Percentiles rank a stretch among this genome's conserved stretches.
phyloP scores from a whole-genome alignment of 192 early-diverging fungal genomes.

The Backusella liffmaniae region DNA sequence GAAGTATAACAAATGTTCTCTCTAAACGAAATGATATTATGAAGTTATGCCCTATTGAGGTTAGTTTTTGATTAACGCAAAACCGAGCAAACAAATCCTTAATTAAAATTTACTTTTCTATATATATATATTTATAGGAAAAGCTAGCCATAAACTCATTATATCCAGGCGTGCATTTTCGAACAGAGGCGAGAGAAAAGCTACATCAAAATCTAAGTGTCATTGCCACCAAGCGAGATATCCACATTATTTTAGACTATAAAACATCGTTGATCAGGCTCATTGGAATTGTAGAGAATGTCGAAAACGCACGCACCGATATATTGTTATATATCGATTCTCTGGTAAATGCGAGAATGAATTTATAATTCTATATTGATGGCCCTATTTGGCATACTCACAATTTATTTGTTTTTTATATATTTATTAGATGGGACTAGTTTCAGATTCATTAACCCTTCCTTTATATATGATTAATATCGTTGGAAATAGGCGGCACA shows the following conservation, averaged over 20 bases:
- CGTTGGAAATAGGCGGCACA: not conserved
- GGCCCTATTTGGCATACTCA: not conserved
- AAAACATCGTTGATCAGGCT: not conserved
- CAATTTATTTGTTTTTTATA: not conserved
- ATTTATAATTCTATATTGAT: not conserved
- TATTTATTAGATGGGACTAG: not conserved
- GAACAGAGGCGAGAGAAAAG: not conserved
- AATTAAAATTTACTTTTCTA: not conserved
- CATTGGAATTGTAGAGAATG: not conserved
- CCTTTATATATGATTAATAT: slow-evolving; percentile 1
- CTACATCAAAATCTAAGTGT: not conserved
- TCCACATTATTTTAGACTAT: slow-evolving; percentile 10
- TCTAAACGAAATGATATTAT: slow-evolving; percentile 2
- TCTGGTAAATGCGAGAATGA: not conserved
- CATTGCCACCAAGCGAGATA: not conserved
- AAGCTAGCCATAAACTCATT: slow-evolving; percentile 3
- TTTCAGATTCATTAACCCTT: not conserved
- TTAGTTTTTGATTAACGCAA: not conserved
- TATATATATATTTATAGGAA: not conserved
- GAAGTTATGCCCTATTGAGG: slow-evolving; percentile 4
- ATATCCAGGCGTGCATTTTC: not conserved
- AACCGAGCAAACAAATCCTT: not conserved
- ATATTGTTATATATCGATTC: slow-evolving; percentile 1
- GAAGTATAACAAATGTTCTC: not conserved
- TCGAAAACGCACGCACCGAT: slow-evolving; percentile 2